Base-by-base conservation (phyloP, 345 rosid species). In the Salix arbutifolia region DNA sequence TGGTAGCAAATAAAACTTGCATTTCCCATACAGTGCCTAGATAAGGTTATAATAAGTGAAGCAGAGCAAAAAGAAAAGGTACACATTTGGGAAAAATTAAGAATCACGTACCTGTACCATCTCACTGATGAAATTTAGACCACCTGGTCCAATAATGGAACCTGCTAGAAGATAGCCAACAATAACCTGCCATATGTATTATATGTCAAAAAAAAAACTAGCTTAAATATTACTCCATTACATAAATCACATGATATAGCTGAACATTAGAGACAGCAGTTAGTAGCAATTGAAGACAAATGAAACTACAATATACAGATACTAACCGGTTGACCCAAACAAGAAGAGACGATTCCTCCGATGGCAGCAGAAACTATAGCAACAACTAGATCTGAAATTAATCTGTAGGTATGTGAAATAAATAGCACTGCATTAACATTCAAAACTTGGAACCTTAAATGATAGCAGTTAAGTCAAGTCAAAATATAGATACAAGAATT, bases 91-190 rank as follows among this genome's bases (percentile, higher is more conserved):
- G 64, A 46, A 50, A 68, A 28, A 74, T 48, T 31, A 38, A 50
- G 50, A 76, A 71, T 58, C 12, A 53, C 78, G 67, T 82, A 96
- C 99, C 98, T 94, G 98, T n/a, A 96, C 99, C 97, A 96, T 88
- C 88, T 96, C 99, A 70, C 92, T 92, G 58, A 96, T 92, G 84
- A 94, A 96, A 80, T 96, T 94, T 85, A 94, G 86, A 35, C 99
- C 99, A 67, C 99, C 99, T 21, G 98, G 99, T 76, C 98, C 98
- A 75, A 96, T 89, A 67, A 96, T 77, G 21, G 99, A 96, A 69
- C 98, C 99, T 6, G 97, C 97, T 67, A 96, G 96, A 85, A 96
- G 97, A 86, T 96, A 96, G 69, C 98, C 99, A 75, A 96, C 98
- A 83, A 96, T 96, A 60, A 90, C 95, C 99, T 96, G 80, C 44